These are phyloP conservation scores for Trichomonas tenax DNA, from an alignment of 208 protist genomes.

Conservation along the genomic window DNA sequence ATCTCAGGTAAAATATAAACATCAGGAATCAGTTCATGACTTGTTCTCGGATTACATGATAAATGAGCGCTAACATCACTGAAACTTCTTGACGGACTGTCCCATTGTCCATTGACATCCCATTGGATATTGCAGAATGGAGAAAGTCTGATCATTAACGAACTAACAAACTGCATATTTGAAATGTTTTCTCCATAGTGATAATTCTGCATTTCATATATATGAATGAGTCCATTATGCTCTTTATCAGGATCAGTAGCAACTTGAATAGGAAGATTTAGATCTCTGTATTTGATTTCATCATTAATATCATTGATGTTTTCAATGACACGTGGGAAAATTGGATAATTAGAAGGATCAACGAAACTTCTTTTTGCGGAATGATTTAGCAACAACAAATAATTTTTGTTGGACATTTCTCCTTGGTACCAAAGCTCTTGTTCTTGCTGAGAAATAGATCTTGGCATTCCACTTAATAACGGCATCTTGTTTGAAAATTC, in stretches of 20 bases:
- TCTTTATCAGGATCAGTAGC: background rate
- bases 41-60: background rate
- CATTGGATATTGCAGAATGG: background rate
- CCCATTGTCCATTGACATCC: background rate
- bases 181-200: background rate
- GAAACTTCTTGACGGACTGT: background rate
- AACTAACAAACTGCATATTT: background rate
- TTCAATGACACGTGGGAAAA: background rate
- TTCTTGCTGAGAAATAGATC: background rate
- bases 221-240: background rate
- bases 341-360: background rate
- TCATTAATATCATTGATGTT: background rate
- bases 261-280: background rate
- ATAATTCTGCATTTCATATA: background rate
- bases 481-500: background rate
- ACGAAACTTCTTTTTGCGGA: background rate
- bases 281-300: background rate
- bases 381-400: background rate
- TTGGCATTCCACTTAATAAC: background rate
- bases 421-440: background rate
- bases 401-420: background rate
- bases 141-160: background rate
- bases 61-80: background rate
- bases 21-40: background rate
- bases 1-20: background rate